Percentiles rank a stretch among this genome's conserved stretches.
phyloP scores from a whole-genome alignment of 495 filamentous ascomycete genomes.

The Tuber microsphaerosporum region DNA sequence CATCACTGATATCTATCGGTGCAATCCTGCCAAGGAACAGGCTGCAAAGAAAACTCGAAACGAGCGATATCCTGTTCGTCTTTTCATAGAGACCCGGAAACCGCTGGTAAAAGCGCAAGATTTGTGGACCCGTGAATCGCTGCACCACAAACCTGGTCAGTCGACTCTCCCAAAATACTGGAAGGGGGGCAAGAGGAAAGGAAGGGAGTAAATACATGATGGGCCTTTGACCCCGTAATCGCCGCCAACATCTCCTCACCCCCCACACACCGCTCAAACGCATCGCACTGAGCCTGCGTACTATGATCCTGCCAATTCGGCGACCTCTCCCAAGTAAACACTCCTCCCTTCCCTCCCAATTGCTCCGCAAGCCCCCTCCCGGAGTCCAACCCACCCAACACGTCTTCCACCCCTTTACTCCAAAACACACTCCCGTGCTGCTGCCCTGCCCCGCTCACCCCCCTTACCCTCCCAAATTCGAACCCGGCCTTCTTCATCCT shows the following conservation, averaged over 20 bases:
- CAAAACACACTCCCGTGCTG: constrained; percentile 96
- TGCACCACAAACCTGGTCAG: constrained; percentile 44
- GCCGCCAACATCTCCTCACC: constrained; percentile 60
- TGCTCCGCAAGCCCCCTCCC: constrained; percentile 60
- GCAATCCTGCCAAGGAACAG: constrained; percentile 79
- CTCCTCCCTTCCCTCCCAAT: constrained; percentile 49
- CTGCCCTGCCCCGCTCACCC: constrained; percentile 86
- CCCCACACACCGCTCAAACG: constrained; percentile 68
- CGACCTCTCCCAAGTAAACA: constrained; percentile 78
- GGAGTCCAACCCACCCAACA: constrained; percentile 57
- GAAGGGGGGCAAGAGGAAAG: background rate
- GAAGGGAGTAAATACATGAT: constrained; percentile 60
- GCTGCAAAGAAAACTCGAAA: constrained; percentile 90
- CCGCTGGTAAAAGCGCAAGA: constrained; percentile 73
- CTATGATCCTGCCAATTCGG: constrained; percentile 98
- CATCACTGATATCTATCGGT: constrained; percentile 88
- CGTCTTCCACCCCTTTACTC: constrained; percentile 60
- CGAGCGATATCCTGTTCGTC: constrained; percentile 80
- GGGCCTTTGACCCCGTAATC: constrained; percentile 81
- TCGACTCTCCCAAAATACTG: constrained; percentile 1
- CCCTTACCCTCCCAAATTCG: constrained; percentile 68
- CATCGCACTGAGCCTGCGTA: constrained; percentile 83
- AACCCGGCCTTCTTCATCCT: constrained; percentile 64
- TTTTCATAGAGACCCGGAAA: constrained; percentile 71
- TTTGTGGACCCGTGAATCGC: constrained; percentile 98